Evolutionary conservation across 495 filamentous ascomycete genomes (phyloP).

Genomic region (Aspergillus heteromorphus): DNA sequence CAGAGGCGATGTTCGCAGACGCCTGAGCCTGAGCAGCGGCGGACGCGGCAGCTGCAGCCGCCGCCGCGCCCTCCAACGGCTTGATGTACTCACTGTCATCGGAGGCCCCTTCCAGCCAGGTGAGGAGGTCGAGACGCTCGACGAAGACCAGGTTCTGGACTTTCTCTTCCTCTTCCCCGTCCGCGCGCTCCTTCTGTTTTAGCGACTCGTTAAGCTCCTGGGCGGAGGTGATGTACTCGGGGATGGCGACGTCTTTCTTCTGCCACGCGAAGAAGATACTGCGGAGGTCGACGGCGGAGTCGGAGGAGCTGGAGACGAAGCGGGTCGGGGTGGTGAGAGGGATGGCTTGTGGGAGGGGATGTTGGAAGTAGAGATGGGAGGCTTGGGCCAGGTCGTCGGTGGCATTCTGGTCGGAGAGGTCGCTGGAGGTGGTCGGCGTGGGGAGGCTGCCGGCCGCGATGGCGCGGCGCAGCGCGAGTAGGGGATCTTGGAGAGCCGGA

Average conservation of each 20-base stretch:
- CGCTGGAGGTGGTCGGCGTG: constrained; percentile 62
- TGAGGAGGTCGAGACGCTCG: constrained; percentile 82
- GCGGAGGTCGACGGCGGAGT: constrained; percentile 76
- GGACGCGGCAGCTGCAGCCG: constrained; percentile 43
- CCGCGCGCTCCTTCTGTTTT: constrained; percentile 46
- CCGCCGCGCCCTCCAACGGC: constrained; percentile 60
- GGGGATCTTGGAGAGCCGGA: constrained; percentile 56
- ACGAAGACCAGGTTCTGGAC: constrained; percentile 86
- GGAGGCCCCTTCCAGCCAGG: constrained; percentile 83
- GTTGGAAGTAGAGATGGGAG: constrained; percentile 73
- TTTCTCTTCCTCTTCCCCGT: constrained; percentile 39
- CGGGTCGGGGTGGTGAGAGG: constrained; percentile 74
- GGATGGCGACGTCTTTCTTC: constrained; percentile 81
- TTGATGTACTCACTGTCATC: constrained; percentile 92
- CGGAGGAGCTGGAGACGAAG: constrained; percentile 60
- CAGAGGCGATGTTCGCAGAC: constrained; percentile 38
- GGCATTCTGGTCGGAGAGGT: constrained; percentile 41
- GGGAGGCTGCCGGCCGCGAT: constrained; percentile 63
- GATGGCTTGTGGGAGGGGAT: constrained; percentile 57
- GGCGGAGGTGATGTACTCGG: constrained; percentile 81
- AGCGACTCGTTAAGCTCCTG: constrained; percentile 78
- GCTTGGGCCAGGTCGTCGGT: constrained; percentile 65
- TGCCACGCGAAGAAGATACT: constrained; percentile 93
- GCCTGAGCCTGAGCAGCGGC: constrained; percentile 33
- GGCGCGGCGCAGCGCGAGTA: constrained; percentile 71